These are phyloP conservation scores for Microdochium bolleyi DNA, from an alignment of 2,329 filamentous ascomycete species.

Conservation along the genomic window DNA sequence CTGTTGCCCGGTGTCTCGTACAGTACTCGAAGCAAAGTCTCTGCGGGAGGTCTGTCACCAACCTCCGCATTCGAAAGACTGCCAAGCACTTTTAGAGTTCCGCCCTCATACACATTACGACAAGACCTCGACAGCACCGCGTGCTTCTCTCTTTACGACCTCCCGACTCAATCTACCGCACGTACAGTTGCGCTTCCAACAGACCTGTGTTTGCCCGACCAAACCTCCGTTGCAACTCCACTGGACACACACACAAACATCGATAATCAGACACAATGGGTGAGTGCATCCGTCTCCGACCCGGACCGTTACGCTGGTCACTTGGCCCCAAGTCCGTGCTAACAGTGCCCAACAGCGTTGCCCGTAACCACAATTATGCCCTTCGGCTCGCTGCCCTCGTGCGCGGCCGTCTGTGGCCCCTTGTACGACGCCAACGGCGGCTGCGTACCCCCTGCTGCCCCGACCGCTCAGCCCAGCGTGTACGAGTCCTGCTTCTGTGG, in stretches of 20 bases:
- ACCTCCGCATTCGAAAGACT: not conserved
- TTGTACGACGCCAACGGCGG: slow-evolving; percentile 64
- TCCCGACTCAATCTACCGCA: not conserved
- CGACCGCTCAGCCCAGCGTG: slow-evolving; percentile 36
- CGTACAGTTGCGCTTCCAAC: not conserved
- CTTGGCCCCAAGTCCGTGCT: slow-evolving; percentile 1
- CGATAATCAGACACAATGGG: slow-evolving; percentile 1
- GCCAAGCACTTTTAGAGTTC: not conserved
- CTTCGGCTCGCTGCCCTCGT: slow-evolving; percentile 51
- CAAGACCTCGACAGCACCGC: not conserved
- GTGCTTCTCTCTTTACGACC: not conserved
- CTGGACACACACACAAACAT: no score
- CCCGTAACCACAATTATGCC: slow-evolving; percentile 45
- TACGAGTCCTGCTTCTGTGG: slow-evolving; percentile 71
- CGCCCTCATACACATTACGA: not conserved
- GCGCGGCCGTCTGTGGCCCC: slow-evolving; percentile 48
- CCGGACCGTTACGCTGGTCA: no score
- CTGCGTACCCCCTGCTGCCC: slow-evolving; percentile 54
- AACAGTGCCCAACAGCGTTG: slow-evolving; percentile 3
- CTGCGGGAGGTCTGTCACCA: not conserved
- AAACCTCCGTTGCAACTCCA: no score
- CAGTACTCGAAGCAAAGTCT: not conserved
- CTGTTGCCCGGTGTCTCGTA: not conserved
- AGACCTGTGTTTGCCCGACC: no score
- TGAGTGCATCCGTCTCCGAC: not conserved